phyloP scores from a whole-genome alignment of 2,329 filamentous ascomycete genomes.

The Pseudocercospora pini-densiflorae region DNA sequence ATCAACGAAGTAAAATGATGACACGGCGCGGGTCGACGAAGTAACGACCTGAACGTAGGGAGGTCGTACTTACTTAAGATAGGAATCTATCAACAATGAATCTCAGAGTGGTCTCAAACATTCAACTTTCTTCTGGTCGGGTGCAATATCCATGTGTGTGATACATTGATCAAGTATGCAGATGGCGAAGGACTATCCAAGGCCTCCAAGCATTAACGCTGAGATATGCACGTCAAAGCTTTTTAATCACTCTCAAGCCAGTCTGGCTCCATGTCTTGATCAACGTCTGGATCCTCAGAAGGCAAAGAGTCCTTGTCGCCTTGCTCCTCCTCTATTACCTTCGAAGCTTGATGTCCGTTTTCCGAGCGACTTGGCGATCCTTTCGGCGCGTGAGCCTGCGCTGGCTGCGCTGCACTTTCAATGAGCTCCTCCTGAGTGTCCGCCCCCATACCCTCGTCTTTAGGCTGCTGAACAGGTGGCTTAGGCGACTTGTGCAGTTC shows the following conservation, averaged over 20 bases:
- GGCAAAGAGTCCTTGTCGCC: conserved; percentile 57
- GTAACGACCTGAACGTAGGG: not conserved
- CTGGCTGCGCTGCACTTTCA: not conserved
- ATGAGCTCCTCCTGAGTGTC: not conserved
- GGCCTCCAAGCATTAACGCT: not conserved
- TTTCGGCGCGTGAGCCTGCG: not conserved
- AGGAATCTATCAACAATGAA: not conserved
- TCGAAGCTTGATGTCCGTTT: not conserved
- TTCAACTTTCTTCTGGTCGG: not conserved
- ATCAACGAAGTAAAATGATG: not conserved
- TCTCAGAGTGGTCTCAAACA: not conserved
- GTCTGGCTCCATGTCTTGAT: conserved; percentile 68
- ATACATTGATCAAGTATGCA: no score
- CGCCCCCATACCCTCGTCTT: not conserved
- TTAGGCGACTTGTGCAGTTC: not conserved
- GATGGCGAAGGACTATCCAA: not conserved
- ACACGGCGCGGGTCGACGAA: not conserved
- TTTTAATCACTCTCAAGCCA: conserved; percentile 55
- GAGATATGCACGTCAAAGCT: not conserved
- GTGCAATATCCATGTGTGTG: not conserved
- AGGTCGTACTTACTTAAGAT: conserved; percentile 4
- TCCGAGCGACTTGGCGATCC: not conserved
- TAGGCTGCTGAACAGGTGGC: not conserved
- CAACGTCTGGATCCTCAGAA: conserved; percentile 64
- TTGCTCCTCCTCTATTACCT: conserved; percentile 31